These are phyloP conservation scores for Bacidia rubella DNA, from an alignment of 495 filamentous ascomycete genomes.

Conservation along the genomic window DNA sequence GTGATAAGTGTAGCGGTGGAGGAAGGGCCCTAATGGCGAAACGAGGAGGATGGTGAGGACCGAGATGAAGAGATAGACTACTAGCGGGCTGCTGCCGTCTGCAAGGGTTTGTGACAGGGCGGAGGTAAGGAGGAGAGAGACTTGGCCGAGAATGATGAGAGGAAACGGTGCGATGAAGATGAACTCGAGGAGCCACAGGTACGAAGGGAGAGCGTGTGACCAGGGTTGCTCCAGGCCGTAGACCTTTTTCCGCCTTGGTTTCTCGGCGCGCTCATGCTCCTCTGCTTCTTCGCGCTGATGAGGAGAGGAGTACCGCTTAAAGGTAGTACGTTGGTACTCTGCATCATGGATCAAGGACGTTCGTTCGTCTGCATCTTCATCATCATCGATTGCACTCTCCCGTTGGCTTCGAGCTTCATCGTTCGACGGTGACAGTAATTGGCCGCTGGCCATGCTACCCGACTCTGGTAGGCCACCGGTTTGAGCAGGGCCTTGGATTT, in stretches of 20 bases:
- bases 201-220: conserved; percentile 64
- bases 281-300: conserved; percentile 30
- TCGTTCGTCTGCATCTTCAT: conserved; percentile 54
- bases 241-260: conserved; percentile 30
- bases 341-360: conserved; percentile 61
- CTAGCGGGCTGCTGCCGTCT: conserved; percentile 53
- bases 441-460: conserved; percentile 25
- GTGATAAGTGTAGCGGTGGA: conserved; percentile 76
- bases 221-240: conserved; percentile 76
- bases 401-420: conserved; percentile 21
- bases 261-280: conserved; percentile 16
- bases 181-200: conserved; percentile 80
- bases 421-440: conserved; percentile 24
- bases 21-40: conserved; percentile 67
- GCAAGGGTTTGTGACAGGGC: conserved; percentile 67
- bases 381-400: conserved; percentile 30
- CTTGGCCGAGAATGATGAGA: conserved; percentile 59
- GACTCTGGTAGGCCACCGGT: neutral
- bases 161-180: conserved; percentile 64
- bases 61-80: conserved; percentile 58
- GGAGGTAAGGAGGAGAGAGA: conserved; percentile 58
- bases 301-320: conserved; percentile 51
- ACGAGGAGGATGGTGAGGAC: conserved; percentile 56
- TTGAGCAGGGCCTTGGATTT: conserved; percentile 12
- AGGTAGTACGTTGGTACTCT: conserved; percentile 45